A percentile compares a stretch with the other conserved stretches of the same genome.
phyloP scores from a whole-genome alignment of 768 basidiomycete genomes.

The Peribolospora baueri region DNA sequence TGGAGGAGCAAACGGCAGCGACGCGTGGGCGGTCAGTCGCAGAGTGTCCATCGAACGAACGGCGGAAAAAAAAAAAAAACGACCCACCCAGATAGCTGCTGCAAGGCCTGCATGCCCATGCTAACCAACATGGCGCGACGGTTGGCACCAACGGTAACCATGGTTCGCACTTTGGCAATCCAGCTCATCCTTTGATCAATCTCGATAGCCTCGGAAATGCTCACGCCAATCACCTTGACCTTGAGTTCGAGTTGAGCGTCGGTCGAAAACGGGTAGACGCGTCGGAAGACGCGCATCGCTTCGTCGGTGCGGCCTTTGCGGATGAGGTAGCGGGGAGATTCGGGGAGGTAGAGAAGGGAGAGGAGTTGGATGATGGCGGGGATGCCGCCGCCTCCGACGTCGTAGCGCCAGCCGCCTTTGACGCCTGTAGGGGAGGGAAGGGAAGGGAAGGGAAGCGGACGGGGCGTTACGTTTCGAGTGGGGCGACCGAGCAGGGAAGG shows the following conservation, averaged over 20 bases:
- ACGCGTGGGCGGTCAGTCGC: too few species aligned
- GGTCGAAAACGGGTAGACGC: conserved; percentile 43
- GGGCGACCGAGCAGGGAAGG: background rate
- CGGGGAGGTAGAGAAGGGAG: conserved; percentile 42
- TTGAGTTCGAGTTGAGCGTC: conserved; percentile 42
- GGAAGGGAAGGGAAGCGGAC: conserved; percentile 13
- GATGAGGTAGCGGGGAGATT: conserved; percentile 53
- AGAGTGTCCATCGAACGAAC: too few species aligned
- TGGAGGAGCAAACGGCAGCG: too few species aligned
- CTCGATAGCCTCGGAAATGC: conserved; percentile 37
- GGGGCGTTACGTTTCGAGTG: too few species aligned
- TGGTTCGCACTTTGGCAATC: background rate
- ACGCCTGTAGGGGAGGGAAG: conserved; percentile 23
- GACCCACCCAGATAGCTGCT: conserved; percentile 44
- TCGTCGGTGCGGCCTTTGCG: conserved; percentile 28
- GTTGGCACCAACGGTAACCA: conserved; percentile 7
- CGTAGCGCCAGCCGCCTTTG: conserved; percentile 51
- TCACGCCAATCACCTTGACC: conserved; percentile 34
- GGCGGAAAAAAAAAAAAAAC: too few species aligned
- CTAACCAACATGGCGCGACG: conserved; percentile 29
- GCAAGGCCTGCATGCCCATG: conserved; percentile 58
- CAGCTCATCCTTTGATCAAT: conserved; percentile 18
- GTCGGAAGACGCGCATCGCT: conserved; percentile 34
- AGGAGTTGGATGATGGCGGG: conserved; percentile 41
- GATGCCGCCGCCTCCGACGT: conserved; percentile 51